These are phyloP conservation scores for Neonectria neomacrospora DNA, from an alignment of 2,329 filamentous ascomycete species.

Conservation along the genomic window DNA sequence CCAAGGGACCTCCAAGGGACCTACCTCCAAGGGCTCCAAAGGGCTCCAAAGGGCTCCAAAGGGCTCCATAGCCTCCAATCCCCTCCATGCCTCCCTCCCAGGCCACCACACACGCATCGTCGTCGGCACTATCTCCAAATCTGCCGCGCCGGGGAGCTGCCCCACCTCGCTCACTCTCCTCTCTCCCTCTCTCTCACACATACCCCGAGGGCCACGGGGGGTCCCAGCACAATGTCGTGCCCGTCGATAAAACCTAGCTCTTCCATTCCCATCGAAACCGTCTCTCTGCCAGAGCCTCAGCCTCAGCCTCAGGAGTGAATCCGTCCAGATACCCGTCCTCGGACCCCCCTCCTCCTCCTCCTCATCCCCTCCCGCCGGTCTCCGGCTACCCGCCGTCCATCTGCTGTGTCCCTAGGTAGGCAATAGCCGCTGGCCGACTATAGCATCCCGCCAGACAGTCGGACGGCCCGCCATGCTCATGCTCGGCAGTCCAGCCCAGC, in stretches of 20 bases:
- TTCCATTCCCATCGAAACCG: slow-evolving; percentile 42
- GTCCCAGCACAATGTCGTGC: slow-evolving; percentile 46
- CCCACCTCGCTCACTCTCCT: slow-evolving; percentile 41
- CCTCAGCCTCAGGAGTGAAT: slow-evolving; percentile 41
- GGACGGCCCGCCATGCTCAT: slow-evolving; percentile 44
- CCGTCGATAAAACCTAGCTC: slow-evolving; percentile 46
- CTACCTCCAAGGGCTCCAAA: slow-evolving; percentile 31
- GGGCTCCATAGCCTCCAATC: slow-evolving; percentile 31
- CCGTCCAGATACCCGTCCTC: slow-evolving; percentile 19
- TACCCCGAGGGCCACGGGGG: slow-evolving; percentile 42
- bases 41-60: slow-evolving; percentile 17
- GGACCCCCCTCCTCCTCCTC: slow-evolving; percentile 29
- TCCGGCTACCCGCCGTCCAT: slow-evolving; percentile 31
- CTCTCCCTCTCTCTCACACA: slow-evolving; percentile 43
- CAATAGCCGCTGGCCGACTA: slow-evolving; percentile 24
- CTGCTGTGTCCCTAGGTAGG: slow-evolving; percentile 7
- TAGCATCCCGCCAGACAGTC: slow-evolving; percentile 24
- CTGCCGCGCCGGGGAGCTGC: slow-evolving; percentile 44
- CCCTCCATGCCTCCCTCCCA: background rate
- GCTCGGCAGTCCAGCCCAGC: slow-evolving; percentile 39
- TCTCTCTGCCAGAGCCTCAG: slow-evolving; percentile 43
- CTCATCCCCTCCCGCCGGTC: slow-evolving; percentile 22
- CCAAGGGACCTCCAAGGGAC: background rate
- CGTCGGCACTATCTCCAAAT: slow-evolving; percentile 47
- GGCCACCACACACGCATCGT: slow-evolving; percentile 35